Percentiles rank a stretch among this genome's conserved stretches.
Evolutionary conservation across 2,329 filamentous ascomycete genomes (phyloP).

Genomic region (Metarhizium album): DNA sequence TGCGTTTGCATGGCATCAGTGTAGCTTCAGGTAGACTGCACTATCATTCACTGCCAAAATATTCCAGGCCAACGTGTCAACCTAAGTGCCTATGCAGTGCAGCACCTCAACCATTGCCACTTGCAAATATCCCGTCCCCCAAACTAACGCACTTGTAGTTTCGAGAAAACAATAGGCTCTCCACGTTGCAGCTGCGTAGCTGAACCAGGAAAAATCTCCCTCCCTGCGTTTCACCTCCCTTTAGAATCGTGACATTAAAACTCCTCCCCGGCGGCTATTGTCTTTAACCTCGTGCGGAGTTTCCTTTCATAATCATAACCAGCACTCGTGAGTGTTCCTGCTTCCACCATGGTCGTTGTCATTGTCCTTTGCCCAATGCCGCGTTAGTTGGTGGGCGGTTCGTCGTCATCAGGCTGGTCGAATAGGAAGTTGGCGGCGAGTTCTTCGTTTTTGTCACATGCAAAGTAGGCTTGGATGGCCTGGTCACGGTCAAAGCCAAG

Average conservation of each 20-base stretch:
- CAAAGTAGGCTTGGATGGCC: slow-evolving; percentile 97
- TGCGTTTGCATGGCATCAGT: no score
- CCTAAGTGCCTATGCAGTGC: background rate
- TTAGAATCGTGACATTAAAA: background rate
- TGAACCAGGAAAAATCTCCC: background rate
- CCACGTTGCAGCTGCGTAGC: background rate
- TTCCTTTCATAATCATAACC: slow-evolving; percentile 6
- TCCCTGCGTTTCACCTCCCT: background rate
- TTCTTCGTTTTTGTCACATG: slow-evolving; percentile 99
- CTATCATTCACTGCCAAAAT: background rate
- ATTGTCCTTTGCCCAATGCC: slow-evolving; percentile 1
- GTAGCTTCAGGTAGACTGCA: background rate
- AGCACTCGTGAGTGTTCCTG: background rate
- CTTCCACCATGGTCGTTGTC: background rate
- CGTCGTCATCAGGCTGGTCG: slow-evolving; percentile 85
- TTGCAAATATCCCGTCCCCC: background rate
- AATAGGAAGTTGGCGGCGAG: slow-evolving; percentile 96
- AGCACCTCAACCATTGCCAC: background rate
- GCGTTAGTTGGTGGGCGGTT: slow-evolving; percentile 36
- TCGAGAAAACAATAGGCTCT: background rate
- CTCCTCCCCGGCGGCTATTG: background rate
- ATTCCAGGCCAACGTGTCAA: background rate
- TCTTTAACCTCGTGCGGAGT: background rate
- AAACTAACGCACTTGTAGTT: background rate
- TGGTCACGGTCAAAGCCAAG: slow-evolving; percentile 88